These are phyloP conservation scores for Lablab purpureus DNA, from an alignment of 306 rosid genomes.

Conservation along the genomic window DNA sequence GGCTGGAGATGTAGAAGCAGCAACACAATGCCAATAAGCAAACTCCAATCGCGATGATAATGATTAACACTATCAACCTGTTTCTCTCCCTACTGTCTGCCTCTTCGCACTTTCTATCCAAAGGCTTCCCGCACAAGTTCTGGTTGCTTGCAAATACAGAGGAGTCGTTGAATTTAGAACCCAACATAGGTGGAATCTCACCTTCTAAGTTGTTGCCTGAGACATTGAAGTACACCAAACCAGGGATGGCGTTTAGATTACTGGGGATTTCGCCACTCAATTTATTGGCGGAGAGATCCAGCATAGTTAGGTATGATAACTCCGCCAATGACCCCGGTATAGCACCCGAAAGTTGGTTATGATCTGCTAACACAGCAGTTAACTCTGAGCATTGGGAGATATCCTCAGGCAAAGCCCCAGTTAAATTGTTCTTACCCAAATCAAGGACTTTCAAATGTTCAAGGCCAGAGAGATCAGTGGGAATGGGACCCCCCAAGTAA, in stretches of 20 bases:
- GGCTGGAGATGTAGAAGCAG: conserved; percentile 10
- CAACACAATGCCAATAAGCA: conserved; percentile 7
- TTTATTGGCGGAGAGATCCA: conserved; percentile 24
- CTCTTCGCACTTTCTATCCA: background rate
- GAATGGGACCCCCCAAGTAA: background rate
- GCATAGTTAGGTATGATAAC: background rate
- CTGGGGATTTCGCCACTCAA: conserved; percentile 4
- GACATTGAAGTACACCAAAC: conserved; percentile 15
- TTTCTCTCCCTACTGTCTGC: background rate
- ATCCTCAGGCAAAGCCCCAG: background rate
- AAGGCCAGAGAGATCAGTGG: background rate
- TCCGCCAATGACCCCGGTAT: conserved; percentile 8
- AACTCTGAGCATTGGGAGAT: background rate
- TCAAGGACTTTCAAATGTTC: conserved; percentile 19
- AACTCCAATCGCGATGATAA: background rate
- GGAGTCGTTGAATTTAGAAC: conserved; percentile 5
- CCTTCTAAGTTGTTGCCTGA: conserved; percentile 2
- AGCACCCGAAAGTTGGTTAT: conserved; percentile 20
- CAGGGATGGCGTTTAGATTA: background rate
- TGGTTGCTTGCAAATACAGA: conserved; percentile 7
- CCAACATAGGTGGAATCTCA: conserved; percentile 14
- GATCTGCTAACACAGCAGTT: conserved; percentile 12
- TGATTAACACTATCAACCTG: conserved; percentile 6
- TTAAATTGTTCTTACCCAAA: background rate
- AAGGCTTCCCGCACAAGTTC: conserved; percentile 8